These are phyloP conservation scores for Sugiyamaella grinbergsii DNA, from an alignment of 1,139 yeast species.

Conservation along the genomic window DNA sequence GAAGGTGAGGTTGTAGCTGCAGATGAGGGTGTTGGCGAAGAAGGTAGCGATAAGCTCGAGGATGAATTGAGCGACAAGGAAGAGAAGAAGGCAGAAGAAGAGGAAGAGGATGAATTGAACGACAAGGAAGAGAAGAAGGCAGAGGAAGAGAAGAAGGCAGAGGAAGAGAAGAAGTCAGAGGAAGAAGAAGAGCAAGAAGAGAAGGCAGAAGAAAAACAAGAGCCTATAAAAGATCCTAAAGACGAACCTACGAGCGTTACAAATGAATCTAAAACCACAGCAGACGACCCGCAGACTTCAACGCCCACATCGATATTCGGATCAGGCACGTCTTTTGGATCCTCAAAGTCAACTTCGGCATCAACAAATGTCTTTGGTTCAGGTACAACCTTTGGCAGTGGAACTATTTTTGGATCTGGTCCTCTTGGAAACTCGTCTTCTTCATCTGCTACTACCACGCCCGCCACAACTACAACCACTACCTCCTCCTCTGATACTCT, in stretches of 20 bases:
- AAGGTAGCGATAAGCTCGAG: too few relatives aligned
- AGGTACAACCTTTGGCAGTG: slow-evolving; percentile 19
- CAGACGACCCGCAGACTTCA: slow-evolving; percentile 3
- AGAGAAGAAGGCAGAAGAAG: slow-evolving; percentile 8
- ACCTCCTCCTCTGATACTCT: neutral
- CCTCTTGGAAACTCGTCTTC: neutral
- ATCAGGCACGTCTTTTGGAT: slow-evolving; percentile 12
- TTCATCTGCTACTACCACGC: neutral
- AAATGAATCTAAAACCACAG: too few relatives aligned
- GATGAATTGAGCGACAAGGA: too few relatives aligned
- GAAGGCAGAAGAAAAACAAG: slow-evolving; percentile 11
- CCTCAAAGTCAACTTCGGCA: slow-evolving; percentile 5
- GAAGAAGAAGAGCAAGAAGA: slow-evolving; percentile 8
- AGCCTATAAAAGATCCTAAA: slow-evolving; percentile 7
- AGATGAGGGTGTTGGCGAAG: slow-evolving; percentile 14
- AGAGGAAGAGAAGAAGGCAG: slow-evolving; percentile 11
- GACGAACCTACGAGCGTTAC: too few relatives aligned
- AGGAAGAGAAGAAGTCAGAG: slow-evolving; percentile 9
- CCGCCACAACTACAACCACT: neutral
- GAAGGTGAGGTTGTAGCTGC: neutral
- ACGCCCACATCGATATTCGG: slow-evolving; percentile 1
- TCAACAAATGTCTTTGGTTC: slow-evolving; percentile 26
- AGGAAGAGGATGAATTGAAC: slow-evolving; percentile 12
- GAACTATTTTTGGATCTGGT: slow-evolving; percentile 11
- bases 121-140: slow-evolving; percentile 8